Evolutionary conservation across 2,329 filamentous ascomycete genomes (phyloP), one percentile per base, ranked within the genome.

Genomic region (Neonectria magnoliae): DNA sequence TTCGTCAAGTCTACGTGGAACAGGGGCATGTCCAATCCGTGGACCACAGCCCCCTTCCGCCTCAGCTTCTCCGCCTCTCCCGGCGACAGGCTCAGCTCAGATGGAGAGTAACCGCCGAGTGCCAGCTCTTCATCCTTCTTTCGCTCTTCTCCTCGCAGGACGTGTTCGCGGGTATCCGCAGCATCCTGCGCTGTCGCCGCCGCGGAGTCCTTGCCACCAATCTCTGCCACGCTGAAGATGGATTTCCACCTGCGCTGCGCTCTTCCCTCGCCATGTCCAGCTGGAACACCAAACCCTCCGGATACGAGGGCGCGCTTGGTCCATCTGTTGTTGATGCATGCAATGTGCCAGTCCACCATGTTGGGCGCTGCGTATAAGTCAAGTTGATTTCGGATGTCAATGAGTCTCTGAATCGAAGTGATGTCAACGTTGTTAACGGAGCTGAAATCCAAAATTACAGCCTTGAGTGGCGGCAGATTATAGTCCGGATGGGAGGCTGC

Each of bases 1-100:
- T 90, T 94, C 4, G 93, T 96, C 56, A 98, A 81, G 77, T 98
- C 96, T 57, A 97, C 88, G 76, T 99, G 96, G 87, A 99, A 98
- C 71, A 98, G 87, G 5, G 96, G 95, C 71, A 93, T 83, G 78
- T 97, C 96, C 67, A 97, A 82, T n/a, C 95, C 93, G 70, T 94
- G 91, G 16, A 98, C 90, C 5, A 93, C 86, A 2, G 91, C 90
- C 29, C 76, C 85, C 70, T 83, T 85, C 73, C 84, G 84, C 60
- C 78, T 81, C 36, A 75, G 66, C 57, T 74, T 81, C 66, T 82
- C 82, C 11, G 69, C 44, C 25, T 71, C 71, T 31, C 62, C 67
- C 3, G 67, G 60, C 3, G 72, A 68, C 57, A 73, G 71, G 18
- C 68, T 62, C 7, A 59, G 51, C 16, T 70, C 69, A 14, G 6